phyloP scores from a whole-genome alignment of 768 basidiomycete species.

The Naganishia vaughanmartiniae region DNA sequence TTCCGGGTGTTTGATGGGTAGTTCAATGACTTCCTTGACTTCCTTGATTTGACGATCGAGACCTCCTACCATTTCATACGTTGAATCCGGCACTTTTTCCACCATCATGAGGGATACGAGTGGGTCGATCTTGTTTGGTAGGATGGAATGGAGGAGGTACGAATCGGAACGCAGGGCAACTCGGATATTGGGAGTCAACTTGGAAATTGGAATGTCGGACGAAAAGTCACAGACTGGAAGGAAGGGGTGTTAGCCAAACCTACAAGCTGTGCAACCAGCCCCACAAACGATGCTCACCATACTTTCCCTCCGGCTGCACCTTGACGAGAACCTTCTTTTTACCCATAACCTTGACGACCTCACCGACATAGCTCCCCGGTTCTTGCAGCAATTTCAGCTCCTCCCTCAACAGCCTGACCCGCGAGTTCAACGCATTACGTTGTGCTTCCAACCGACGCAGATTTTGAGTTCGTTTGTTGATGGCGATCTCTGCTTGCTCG shows the following conservation, averaged over 20 bases:
- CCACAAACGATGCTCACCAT: conserved; percentile 69
- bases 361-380: conserved; percentile 95
- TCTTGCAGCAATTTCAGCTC: conserved; percentile 90
- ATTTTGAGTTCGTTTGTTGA: conserved; percentile 96
- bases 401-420: conserved; percentile 85
- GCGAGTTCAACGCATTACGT: conserved; percentile 90
- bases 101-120: conserved; percentile 99
- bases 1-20: conserved; percentile 96
- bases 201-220: conserved; percentile 72
- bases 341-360: conserved; percentile 97
- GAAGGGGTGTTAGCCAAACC: background rate
- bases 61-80: conserved; percentile 99
- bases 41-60: conserved; percentile 98
- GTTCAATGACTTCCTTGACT: conserved; percentile 97
- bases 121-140: conserved; percentile 97
- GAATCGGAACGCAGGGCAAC: conserved; percentile 94
- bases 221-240: conserved; percentile 86
- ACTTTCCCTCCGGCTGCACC: conserved; percentile 98
- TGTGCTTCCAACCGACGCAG: conserved; percentile 91
- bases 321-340: conserved; percentile 98
- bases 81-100: conserved; percentile 97
- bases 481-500: conserved; percentile 83
- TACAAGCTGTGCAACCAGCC: background rate
- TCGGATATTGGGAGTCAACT: conserved; percentile 80
- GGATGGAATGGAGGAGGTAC: conserved; percentile 92